Base-by-base conservation (phyloP, 192 early-diverging fungal species). In the Thamnidium elegans region DNA sequence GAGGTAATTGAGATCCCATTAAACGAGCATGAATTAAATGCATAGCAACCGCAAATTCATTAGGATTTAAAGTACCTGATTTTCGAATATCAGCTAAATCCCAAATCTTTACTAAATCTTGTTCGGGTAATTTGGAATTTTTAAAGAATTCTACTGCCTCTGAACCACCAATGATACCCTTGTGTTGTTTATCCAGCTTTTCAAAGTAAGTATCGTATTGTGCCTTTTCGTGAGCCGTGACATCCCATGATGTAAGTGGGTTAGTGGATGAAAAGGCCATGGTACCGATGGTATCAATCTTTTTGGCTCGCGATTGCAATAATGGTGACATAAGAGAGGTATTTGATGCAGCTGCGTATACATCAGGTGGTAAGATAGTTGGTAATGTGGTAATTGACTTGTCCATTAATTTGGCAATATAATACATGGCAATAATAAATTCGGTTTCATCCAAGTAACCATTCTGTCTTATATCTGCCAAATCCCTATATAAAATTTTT, bases 371-470 rank as follows among this genome's bases (percentile, higher is more conserved):
- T 21, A 94, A 75, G 2, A 69, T 55, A 5, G 78, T 42, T 11
- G 96, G 96, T 10, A 95, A 76, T 19, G 78, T 76, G 23, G 76
- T 68, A 32, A 86, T 77, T 20, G 80, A 80, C 23, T 87, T 88
- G 50, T 89, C 85, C 85, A 92, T 93, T 9, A 88, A 75, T 55
- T 86, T 81, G 13, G 89, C 84, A 51, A 98, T 88, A 63, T 92
- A 89, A 67, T 86, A 84, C 94, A 98, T 96, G 43, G 93, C 93
- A 54, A 93, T 86, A 46, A 89, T 83, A 72, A 98, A 98, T 70
- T 95, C 93, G 8, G 84, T 77, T 55, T 91, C 77, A 58, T 87
- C 84, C 34, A 98, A 71, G 55, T 85, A 83, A 48, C 91, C 90
- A 19, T 86, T 74, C 1, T 75, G 62, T 39, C 85, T 81, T 11